Evolutionary conservation across 139 green algal species (phyloP).

Genomic region (Chlorella sp.): DNA sequence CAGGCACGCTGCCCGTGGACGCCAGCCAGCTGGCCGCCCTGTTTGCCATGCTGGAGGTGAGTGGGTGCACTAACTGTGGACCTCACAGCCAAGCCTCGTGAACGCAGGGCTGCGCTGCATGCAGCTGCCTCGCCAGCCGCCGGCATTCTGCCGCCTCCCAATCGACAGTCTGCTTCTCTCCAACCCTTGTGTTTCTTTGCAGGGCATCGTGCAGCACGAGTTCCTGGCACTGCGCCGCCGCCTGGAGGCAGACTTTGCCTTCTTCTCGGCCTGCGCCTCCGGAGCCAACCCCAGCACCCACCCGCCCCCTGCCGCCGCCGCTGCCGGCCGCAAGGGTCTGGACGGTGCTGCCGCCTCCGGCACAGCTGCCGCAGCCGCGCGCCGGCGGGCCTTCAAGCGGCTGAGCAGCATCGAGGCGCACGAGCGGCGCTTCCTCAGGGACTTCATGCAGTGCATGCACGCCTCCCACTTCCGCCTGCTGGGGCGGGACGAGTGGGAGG

Average conservation of each 20-base stretch:
- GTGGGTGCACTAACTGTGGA: neutral
- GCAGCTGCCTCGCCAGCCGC: too few species aligned
- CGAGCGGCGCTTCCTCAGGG: conserved; percentile 10
- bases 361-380: neutral
- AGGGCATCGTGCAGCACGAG: neutral
- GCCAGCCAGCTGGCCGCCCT: neutral
- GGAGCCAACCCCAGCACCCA: too few species aligned
- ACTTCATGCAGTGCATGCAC: neutral
- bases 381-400: neutral
- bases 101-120: too few species aligned
- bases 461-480: conserved; percentile 11
- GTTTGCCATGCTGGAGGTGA: neutral
- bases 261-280: neutral
- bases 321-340: neutral
- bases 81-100: too few species aligned
- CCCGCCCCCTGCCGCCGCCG: neutral
- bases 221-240: neutral
- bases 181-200: neutral
- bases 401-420: conserved; percentile 10
- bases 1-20: too few species aligned
- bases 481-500: conserved; percentile 3
- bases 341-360: neutral
- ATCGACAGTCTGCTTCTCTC: neutral
- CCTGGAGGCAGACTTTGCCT: conserved; percentile 14
- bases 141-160: too few species aligned